Percentiles rank a stretch among this genome's conserved stretches.
phyloP scores from a whole-genome alignment of 805 yeast genomes.

The Kregervanrija delftensis region DNA sequence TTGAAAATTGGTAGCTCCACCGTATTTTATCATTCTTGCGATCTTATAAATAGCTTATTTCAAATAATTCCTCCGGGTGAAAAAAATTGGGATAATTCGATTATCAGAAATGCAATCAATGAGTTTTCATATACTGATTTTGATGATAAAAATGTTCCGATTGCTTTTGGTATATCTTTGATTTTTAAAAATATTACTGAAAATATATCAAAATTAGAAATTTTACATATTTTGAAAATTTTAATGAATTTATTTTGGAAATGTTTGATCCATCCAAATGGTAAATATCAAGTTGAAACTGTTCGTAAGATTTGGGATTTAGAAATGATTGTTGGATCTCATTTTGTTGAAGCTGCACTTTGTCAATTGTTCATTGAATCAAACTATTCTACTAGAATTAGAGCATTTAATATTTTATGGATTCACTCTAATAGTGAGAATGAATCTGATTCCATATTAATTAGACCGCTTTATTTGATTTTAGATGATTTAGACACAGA shows the following conservation, averaged over 20 bases:
- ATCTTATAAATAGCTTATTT: constrained; percentile 30
- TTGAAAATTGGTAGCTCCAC: constrained; percentile 11
- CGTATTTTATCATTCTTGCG: constrained; percentile 27
- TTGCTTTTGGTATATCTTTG: constrained; percentile 38
- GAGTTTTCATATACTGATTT: constrained; percentile 9
- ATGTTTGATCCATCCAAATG: constrained; percentile 41
- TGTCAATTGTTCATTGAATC: constrained; percentile 44
- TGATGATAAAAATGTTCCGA: constrained; percentile 16
- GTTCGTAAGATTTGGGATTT: constrained; percentile 59
- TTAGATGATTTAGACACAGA: constrained; percentile 53
- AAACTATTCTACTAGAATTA: constrained; percentile 34
- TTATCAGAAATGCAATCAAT: constrained; percentile 21
- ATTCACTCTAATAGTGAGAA: constrained; percentile 48
- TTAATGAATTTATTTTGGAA: constrained; percentile 47
- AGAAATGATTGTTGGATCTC: constrained; percentile 42
- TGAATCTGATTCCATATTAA: constrained; percentile 43
- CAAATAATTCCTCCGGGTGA: constrained; percentile 39
- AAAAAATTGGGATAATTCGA: constrained; percentile 25
- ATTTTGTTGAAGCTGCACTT: constrained; percentile 68
- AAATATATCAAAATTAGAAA: constrained; percentile 27
- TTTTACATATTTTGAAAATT: constrained; percentile 33
- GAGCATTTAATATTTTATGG: constrained; percentile 68
- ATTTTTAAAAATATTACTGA: constrained; percentile 32
- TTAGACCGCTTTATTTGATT: constrained; percentile 58
- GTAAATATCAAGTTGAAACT: constrained; percentile 61